Percentiles rank a stretch among this genome's conserved stretches.
These are phyloP conservation scores for Sarcodon sp. DNA, from an alignment of 768 basidiomycete species.

Conservation along the genomic window DNA sequence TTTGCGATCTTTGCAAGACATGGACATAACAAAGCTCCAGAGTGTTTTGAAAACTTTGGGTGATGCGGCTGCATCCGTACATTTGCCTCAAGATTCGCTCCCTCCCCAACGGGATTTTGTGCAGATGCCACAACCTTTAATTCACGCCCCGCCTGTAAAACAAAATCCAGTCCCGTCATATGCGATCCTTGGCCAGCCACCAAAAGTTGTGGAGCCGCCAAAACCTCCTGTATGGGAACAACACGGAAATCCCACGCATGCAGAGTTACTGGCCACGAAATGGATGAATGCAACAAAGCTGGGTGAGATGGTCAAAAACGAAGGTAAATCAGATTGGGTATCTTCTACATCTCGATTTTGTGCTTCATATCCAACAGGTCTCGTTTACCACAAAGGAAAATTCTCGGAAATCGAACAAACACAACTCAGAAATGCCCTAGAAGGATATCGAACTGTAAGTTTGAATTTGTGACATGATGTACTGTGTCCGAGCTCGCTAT, in stretches of 20 bases:
- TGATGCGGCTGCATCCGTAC: conserved; percentile 38
- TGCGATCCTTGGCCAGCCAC: conserved; percentile 26
- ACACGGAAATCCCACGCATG: conserved; percentile 40
- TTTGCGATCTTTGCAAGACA: conserved; percentile 55
- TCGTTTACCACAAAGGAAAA: conserved; percentile 83
- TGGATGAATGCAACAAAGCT: conserved; percentile 67
- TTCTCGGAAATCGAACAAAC: conserved; percentile 72
- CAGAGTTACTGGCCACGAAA: conserved; percentile 60
- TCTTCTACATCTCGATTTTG: background rate
- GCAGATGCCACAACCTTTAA: conserved; percentile 10
- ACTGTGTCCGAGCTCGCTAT: background rate
- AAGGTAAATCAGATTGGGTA: conserved; percentile 31
- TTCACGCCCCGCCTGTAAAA: conserved; percentile 21
- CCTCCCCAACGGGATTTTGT: conserved; percentile 12
- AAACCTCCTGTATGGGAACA: conserved; percentile 20
- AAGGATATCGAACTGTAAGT: conserved; percentile 45
- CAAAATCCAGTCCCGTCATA: conserved; percentile 31
- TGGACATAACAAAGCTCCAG: conserved; percentile 63
- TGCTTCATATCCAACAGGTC: conserved; percentile 28
- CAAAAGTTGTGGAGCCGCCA: conserved; percentile 17
- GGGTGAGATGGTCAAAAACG: conserved; percentile 49
- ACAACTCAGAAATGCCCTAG: conserved; percentile 51
- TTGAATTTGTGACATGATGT: background rate
- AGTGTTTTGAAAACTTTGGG: conserved; percentile 52
- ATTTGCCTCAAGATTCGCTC: conserved; percentile 15